Evolutionary conservation across 768 basidiomycete genomes (phyloP), one percentile per base, ranked within the genome.

Genomic region (Agaricus blazei): DNA sequence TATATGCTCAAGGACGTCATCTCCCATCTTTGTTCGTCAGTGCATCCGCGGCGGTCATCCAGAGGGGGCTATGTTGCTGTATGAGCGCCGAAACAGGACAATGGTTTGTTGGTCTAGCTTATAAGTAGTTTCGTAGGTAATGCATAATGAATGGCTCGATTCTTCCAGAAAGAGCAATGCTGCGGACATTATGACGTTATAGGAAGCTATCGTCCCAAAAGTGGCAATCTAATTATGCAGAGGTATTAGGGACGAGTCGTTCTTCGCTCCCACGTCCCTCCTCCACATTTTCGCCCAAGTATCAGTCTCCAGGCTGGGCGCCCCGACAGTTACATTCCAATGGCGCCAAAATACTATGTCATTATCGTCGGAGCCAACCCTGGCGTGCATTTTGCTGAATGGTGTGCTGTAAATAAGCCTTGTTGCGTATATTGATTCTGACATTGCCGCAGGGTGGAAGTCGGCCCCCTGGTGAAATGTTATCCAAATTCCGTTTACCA

Each of bases 1-100:
- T 91, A 90, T 61, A 88, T 93, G 83, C 67, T 91, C 44, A 77
- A 78, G 42, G 91, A 93, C 62, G 86, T 93, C 24, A 66, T 87
- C 50, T 81, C 84, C 23, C 89, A 92, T 69, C 69, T 93, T 38
- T 91, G 88, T 68, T 84, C 87, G 14, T 78, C 78, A 43, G 79
- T 88, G 40, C 84, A 86, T 48, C 83, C 85, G 60, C 80, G 83
- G 62, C 82, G 82, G 37, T 72, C 79, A 11, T 74, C 84, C 14
- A 80, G 74, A 53, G 84, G 87, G 41, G 87, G 87, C 40, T 92
- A 92, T 68, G 83, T 90, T 56, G 78, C 89, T 40, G 89, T 91
- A 62, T 90, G 75, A 67, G 24, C 9, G 15, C 15, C n/a, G 24
- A 14, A 26, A 34, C 5, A 11, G 23, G 40, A 37, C 29, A 11